Evolutionary conservation across 768 basidiomycete species (phyloP).

Genomic region (Leucogyrophana mollusca): DNA sequence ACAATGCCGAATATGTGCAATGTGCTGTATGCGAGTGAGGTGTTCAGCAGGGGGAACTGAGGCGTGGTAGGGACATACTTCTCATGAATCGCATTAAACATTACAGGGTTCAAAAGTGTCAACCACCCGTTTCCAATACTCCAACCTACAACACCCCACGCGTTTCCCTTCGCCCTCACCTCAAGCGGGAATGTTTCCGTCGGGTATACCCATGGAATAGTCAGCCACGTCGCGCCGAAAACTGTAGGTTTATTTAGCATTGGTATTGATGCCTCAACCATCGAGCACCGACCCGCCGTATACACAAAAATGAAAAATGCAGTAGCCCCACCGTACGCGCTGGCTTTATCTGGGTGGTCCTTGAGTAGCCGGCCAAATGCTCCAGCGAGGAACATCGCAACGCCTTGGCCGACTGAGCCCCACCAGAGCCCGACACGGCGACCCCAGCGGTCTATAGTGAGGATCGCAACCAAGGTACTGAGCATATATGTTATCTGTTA

Average conservation of each 20-base stretch:
- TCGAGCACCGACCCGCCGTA: constrained; percentile 22
- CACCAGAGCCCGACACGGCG: constrained; percentile 44
- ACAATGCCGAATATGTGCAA: constrained; percentile 43
- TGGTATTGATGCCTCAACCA: too few relatives aligned
- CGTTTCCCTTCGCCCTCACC: constrained; percentile 44
- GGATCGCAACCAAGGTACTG: constrained; percentile 37
- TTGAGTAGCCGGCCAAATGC: constrained; percentile 40
- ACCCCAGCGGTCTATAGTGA: constrained; percentile 44
- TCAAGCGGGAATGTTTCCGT: constrained; percentile 43
- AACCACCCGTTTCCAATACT: constrained; percentile 43
- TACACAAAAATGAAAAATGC: constrained; percentile 45
- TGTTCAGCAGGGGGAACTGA: background rate
- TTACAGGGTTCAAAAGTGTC: constrained; percentile 43
- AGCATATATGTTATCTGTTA: constrained; percentile 42
- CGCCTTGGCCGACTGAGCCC: constrained; percentile 41
- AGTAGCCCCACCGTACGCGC: constrained; percentile 40
- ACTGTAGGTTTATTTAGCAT: constrained; percentile 5
- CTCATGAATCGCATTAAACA: constrained; percentile 41
- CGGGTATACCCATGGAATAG: constrained; percentile 39
- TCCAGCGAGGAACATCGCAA: constrained; percentile 37
- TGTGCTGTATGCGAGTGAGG: constrained; percentile 26
- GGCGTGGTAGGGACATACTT: constrained; percentile 16
- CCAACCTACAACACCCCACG: constrained; percentile 47
- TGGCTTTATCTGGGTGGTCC: constrained; percentile 38
- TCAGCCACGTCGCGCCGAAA: constrained; percentile 48